phyloP scores from a whole-genome alignment of 805 yeast genomes.

The Nakazawaea ernobii region DNA sequence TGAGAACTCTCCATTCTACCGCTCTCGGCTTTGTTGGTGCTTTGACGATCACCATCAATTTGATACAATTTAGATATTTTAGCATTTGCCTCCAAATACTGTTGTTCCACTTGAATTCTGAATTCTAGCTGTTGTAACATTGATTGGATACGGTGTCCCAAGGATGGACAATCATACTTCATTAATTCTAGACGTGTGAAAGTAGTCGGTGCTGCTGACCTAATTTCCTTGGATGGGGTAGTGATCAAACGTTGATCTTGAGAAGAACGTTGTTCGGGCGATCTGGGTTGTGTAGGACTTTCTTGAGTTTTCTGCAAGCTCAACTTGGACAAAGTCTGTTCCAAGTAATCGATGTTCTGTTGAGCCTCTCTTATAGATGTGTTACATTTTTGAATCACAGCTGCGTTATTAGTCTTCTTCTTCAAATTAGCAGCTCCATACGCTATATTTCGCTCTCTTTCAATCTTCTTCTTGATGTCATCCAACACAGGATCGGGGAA shows the following conservation, averaged over 20 bases:
- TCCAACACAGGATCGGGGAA: slow-evolving; percentile 33
- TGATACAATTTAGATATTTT: slow-evolving; percentile 81
- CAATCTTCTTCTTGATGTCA: slow-evolving; percentile 82
- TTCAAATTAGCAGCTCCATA: slow-evolving; percentile 81
- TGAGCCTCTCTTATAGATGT: slow-evolving; percentile 87
- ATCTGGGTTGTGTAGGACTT: neutral
- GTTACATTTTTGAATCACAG: slow-evolving; percentile 87
- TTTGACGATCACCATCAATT: slow-evolving; percentile 84
- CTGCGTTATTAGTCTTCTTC: slow-evolving; percentile 70
- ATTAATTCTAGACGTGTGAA: slow-evolving; percentile 74
- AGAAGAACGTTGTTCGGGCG: neutral
- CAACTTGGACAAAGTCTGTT: slow-evolving; percentile 66
- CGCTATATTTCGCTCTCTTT: slow-evolving; percentile 81
- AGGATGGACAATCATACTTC: slow-evolving; percentile 89
- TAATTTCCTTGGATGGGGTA: neutral
- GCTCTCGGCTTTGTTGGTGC: slow-evolving; percentile 83
- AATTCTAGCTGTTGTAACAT: slow-evolving; percentile 95
- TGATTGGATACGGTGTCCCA: slow-evolving; percentile 90
- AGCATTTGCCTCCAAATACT: slow-evolving; percentile 88
- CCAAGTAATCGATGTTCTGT: slow-evolving; percentile 83
- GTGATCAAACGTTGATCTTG: neutral
- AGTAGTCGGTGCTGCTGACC: slow-evolving; percentile 26
- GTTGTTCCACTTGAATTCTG: slow-evolving; percentile 89
- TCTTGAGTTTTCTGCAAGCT: slow-evolving; percentile 27
- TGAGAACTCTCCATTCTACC: slow-evolving; percentile 81